phyloP scores from a whole-genome alignment of 208 protist species.

The Leptomonas pyrrhocoris region DNA sequence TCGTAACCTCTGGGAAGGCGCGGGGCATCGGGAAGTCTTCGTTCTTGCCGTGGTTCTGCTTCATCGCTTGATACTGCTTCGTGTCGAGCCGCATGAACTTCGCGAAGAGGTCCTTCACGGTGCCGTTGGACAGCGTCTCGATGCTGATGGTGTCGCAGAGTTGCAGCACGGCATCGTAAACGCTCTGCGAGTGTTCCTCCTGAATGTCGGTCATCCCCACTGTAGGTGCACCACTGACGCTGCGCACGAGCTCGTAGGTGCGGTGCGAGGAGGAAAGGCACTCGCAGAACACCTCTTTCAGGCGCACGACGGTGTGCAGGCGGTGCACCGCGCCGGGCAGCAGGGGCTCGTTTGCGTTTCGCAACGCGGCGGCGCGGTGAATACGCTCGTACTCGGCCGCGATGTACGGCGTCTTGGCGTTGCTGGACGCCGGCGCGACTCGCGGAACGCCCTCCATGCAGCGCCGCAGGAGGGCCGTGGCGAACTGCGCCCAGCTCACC shows the following conservation, averaged over 20 bases:
- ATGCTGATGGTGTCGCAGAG: slow-evolving; percentile 42
- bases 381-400: slow-evolving; percentile 29
- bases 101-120: slow-evolving; percentile 2
- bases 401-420: slow-evolving; percentile 9
- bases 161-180: slow-evolving; percentile 24
- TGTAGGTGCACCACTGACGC: slow-evolving; percentile 42
- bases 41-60: slow-evolving; percentile 15
- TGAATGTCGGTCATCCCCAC: slow-evolving; percentile 21
- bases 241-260: slow-evolving; percentile 40
- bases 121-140: slow-evolving; percentile 14
- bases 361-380: not conserved
- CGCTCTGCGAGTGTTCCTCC: not conserved
- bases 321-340: slow-evolving; percentile 30
- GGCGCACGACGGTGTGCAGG: slow-evolving; percentile 22
- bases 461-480: not conserved
- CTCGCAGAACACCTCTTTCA: slow-evolving; percentile 13
- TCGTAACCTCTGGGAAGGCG: slow-evolving; percentile 33
- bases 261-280: slow-evolving; percentile 11
- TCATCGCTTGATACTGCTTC: slow-evolving; percentile 36
- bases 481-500: slow-evolving; percentile 1
- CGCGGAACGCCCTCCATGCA: slow-evolving; percentile 20
- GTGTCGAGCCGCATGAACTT: slow-evolving; percentile 30
- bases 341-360: slow-evolving; percentile 4
- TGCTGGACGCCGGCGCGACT: not conserved
- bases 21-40: slow-evolving; percentile 19